A percentile compares a stretch with the other conserved stretches of the same genome.
These are phyloP conservation scores for Sphaerulina populicola DNA, from an alignment of 2,329 filamentous ascomycete species.

Conservation along the genomic window DNA sequence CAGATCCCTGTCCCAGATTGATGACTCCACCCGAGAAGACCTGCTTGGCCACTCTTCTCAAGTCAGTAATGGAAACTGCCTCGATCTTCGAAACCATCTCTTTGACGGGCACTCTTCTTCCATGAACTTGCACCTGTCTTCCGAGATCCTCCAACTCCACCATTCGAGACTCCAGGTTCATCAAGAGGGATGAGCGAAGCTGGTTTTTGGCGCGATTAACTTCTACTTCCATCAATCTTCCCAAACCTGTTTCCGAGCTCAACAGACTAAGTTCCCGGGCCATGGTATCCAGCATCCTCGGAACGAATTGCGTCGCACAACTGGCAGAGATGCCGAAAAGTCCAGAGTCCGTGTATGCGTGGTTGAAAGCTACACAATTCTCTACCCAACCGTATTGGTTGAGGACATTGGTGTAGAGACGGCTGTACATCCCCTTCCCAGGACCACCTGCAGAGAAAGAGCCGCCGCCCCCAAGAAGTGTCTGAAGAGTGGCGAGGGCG, in stretches of 20 bases:
- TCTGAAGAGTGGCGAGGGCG: constrained; percentile 88
- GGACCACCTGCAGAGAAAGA: constrained; percentile 95
- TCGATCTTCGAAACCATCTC: constrained; percentile 92
- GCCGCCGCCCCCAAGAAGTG: constrained; percentile 86
- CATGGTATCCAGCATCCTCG: constrained; percentile 87
- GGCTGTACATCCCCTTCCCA: constrained; percentile 98
- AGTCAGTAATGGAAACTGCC: constrained; percentile 65
- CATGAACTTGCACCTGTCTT: constrained; percentile 92
- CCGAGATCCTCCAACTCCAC: constrained; percentile 95
- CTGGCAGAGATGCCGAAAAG: constrained; percentile 88
- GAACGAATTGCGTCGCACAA: constrained; percentile 69
- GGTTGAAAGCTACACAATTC: constrained; percentile 91
- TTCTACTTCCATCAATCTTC: constrained; percentile 63
- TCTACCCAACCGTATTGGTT: constrained; percentile 98
- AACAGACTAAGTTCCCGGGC: constrained; percentile 78
- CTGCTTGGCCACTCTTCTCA: constrained; percentile 68
- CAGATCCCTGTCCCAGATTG: constrained; percentile 70
- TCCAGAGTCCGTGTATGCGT: constrained; percentile 91
- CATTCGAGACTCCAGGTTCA: constrained; percentile 97
- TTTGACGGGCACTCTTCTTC: constrained; percentile 77
- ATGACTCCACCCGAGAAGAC: constrained; percentile 69
- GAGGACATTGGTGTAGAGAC: constrained; percentile 92
- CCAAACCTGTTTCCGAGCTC: constrained; percentile 65
- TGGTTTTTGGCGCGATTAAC: constrained; percentile 96
- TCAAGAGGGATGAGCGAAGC: constrained; percentile 76